Evolutionary conservation across 1,284 basidiomycete species (phyloP).

Genomic region (Cutaneotrichosporon sp.): DNA sequence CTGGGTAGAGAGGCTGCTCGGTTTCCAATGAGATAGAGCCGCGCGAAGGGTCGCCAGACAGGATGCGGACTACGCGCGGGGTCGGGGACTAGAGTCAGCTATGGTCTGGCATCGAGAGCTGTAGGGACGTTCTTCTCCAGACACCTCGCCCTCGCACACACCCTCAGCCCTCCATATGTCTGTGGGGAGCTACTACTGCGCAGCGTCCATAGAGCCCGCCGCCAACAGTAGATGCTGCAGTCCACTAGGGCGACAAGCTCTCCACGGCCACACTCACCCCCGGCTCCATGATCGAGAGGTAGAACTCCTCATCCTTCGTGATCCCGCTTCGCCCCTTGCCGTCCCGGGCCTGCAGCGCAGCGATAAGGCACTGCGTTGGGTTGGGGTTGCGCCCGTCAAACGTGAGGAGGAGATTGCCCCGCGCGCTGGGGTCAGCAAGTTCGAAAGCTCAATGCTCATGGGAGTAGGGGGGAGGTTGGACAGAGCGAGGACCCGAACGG

Average conservation of each 20-base stretch:
- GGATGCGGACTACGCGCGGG: conserved; percentile 56
- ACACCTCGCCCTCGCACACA: too few species aligned
- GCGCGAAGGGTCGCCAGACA: conserved; percentile 74
- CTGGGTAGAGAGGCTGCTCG: conserved; percentile 61
- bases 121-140: not conserved
- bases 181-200: too few species aligned
- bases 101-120: not conserved
- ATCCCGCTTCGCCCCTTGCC: conserved; percentile 35
- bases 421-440: conserved; percentile 34
- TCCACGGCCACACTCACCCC: too few species aligned
- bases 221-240: too few species aligned
- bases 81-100: conserved; percentile 1
- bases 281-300: conserved; percentile 55
- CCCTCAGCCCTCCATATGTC: too few species aligned
- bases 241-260: too few species aligned
- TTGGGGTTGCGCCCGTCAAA: conserved; percentile 60
- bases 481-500: too few species aligned
- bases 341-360: conserved; percentile 58
- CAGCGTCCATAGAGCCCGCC: too few species aligned
- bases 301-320: conserved; percentile 70
- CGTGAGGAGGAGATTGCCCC: conserved; percentile 75
- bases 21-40: conserved; percentile 72
- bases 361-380: conserved; percentile 69
- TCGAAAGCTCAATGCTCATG: not conserved
- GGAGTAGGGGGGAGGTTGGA: too few species aligned